These are phyloP conservation scores for Pseudogymnoascus pannorum DNA, from an alignment of 2,329 filamentous ascomycete species.

Conservation along the genomic window DNA sequence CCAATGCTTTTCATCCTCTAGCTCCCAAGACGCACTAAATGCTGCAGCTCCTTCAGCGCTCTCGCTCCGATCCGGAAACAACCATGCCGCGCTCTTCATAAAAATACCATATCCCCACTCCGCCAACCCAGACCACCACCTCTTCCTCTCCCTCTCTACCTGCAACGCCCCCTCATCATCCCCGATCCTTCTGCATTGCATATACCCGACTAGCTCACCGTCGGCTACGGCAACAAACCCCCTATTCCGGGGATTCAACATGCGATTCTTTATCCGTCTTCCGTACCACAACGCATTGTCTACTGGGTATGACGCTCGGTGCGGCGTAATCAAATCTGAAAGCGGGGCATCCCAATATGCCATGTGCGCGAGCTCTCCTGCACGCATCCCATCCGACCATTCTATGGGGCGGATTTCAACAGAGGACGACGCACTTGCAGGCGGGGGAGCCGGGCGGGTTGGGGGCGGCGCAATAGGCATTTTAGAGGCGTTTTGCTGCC, in stretches of 20 bases:
- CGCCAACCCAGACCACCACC: conserved; percentile 11
- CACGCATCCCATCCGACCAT: background rate
- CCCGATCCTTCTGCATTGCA: conserved; percentile 18
- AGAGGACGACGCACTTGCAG: background rate
- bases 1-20: conserved; percentile 17
- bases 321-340: conserved; percentile 17
- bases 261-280: conserved; percentile 14
- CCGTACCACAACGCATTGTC: conserved; percentile 12
- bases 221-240: conserved; percentile 17
- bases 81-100: conserved; percentile 5
- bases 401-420: background rate
- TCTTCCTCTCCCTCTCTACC: conserved; percentile 12
- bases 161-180: conserved; percentile 18
- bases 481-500: background rate
- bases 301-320: conserved; percentile 12
- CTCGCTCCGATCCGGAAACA: conserved; percentile 14
- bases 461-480: background rate
- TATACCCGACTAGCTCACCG: conserved; percentile 17
- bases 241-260: conserved; percentile 16
- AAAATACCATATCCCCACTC: conserved; percentile 8
- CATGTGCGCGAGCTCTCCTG: conserved; percentile 14
- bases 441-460: background rate
- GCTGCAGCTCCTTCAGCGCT: conserved; percentile 7
- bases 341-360: conserved; percentile 18
- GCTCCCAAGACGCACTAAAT: conserved; percentile 10